Evolutionary conservation across 108 stramenopile genomes (phyloP), one percentile per base, ranked within the genome.

Genomic region (Cyclotella sp.): DNA sequence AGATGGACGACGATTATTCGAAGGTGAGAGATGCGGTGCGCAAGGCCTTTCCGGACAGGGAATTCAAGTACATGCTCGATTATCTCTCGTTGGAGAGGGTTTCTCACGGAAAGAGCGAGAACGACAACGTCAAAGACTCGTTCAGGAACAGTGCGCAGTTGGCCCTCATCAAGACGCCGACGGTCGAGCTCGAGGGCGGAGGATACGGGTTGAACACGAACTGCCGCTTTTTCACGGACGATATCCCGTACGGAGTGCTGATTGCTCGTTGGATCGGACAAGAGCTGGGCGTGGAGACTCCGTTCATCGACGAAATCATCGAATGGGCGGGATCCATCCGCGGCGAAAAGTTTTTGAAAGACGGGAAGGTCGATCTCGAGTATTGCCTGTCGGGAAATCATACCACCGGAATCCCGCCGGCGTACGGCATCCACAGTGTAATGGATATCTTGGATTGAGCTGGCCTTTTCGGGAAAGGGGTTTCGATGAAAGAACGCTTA

Each of bases 301-400:
- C 86, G 24, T 81, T 81, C 68, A 81, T 87, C 34, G 77, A 84
- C 42, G 86, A 87, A 58, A 63, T 84, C n/a, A 82, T 87, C 28
- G 46, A 69, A 13, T 87, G 83, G 86, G 81, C 78, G 16, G 79
- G 80, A 40, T 58, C 39, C 7, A 60, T 87, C 21, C 53, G 86
- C 8, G 76, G 72, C 40, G 83, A 84, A 53, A 24, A 67, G 10
- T 86, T 77, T 41, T 54, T 86, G 44, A 66, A 75, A 57, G 86
- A 86, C 30, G 77, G 79, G 1, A 81, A 73, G 42, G 51, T 86
- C 43, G 72, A 80, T 41, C 26, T 84, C 14, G 71, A 78, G 0
- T 81, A 67, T 54, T 85, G 84, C 51, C 22, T 81, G 46, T 21
- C 30, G 4, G 43, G 46, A 15, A 29, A 3, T 26, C 34, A 68